Evolutionary conservation across 257 asterid species (phyloP).

Genomic region (Paulownia fortunei): DNA sequence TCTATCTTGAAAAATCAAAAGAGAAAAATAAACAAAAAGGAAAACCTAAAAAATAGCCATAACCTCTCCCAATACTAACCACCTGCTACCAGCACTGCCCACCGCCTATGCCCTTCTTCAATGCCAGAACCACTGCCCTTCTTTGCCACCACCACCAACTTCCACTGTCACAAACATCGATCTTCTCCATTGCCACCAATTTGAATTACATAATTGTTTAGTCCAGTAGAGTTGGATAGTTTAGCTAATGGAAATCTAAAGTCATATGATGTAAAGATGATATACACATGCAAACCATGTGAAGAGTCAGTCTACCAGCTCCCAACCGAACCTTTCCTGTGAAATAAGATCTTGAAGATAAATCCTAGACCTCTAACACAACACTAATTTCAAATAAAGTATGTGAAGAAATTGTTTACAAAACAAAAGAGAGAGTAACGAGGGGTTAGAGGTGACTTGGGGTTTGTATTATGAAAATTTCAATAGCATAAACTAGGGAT

Average conservation of each 20-base stretch:
- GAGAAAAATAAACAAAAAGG: not conserved
- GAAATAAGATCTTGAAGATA: not conserved
- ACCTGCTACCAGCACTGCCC: not conserved
- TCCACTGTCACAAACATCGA: not conserved
- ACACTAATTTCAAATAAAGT: not conserved
- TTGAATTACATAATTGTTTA: not conserved
- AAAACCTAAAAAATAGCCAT: no score
- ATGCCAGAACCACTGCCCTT: no score
- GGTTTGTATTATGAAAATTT: no score
- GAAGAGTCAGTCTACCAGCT: no score
- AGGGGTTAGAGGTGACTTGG: no score
- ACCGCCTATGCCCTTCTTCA: not conserved
- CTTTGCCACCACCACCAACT: not conserved
- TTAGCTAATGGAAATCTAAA: not conserved
- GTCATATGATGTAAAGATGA: not conserved
- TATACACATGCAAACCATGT: not conserved
- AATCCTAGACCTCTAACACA: not conserved
- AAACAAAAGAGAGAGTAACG: no score
- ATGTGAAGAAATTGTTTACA: not conserved
- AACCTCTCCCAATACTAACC: not conserved
- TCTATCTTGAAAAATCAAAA: not conserved
- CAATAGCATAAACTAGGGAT: no score
- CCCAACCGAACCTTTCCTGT: not conserved
- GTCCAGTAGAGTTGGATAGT: not conserved
- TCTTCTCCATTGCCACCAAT: not conserved